Evolutionary conservation across 2,329 filamentous ascomycete genomes (phyloP), one percentile per base, ranked within the genome.

Genomic region (Trichoderma harzianum): DNA sequence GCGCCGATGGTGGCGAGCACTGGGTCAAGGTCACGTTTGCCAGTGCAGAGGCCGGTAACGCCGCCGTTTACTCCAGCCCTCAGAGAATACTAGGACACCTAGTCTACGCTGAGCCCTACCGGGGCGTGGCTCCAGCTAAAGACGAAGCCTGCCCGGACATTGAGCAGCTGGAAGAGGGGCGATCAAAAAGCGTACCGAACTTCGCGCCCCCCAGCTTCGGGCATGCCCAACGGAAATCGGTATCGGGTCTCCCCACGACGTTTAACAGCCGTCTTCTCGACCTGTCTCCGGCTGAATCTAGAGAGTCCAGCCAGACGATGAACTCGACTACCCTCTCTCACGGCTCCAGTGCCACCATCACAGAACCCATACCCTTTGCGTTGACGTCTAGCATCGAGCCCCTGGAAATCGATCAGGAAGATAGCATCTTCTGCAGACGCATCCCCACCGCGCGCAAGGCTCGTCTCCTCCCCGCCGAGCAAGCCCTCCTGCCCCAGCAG

Each of bases 11-110:
- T 64, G 95, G 95, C 57, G 88, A 92, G 76, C 93, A 97, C 84
- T 98, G 95, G 95, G 94, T 98, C 77, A 94, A 94, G 80, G 86
- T 95, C 70, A 95, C 92, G 1, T 95, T 94, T 77, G 92, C 94
- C 81, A 93, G 90, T 55, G 86, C 87, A 63, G 88, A 92, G 75
- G 90, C 92, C 2, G 92, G 91, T 24, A 91, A 93, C 72, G 85
- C 89, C 12, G 92, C 92, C 26, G 83, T 91, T 55, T 91, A 88
- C 78, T 87, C 88, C 69, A 93, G 91, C 66, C 92, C 92, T 0
- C 91, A 94, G 81, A 87, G 86, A 72, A 89, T 95, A 73, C 84
- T 93, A 70, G 92, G 92, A 12, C 86, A 92, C 78, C 80, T 92
- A 14, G 89, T 95, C 30, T 90, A 89, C 76, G 93, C 91, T 47